Base-by-base conservation (phyloP, 2,329 filamentous ascomycete species). In the Pestalotiopsis sp. region DNA sequence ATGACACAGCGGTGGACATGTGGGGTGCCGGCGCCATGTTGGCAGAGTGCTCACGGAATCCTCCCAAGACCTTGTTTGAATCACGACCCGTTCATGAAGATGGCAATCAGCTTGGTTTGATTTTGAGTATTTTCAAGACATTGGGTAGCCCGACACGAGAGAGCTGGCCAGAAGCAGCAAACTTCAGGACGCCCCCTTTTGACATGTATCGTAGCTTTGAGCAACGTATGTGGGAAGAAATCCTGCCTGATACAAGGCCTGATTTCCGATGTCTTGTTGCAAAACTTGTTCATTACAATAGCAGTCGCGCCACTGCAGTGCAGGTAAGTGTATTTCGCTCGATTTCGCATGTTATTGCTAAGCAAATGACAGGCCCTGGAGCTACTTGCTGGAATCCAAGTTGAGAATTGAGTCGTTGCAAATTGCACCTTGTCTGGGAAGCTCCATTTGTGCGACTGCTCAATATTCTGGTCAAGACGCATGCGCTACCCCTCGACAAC, bases 81-180 rank as follows among this genome's bases (percentile, higher is more conserved):
- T 93, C 94, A 3, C 92, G 94, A 1, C 79, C 86, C 2, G 84
- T 83, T 0, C 84, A 88, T 69, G 93, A 97, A 74, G 87, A 98
- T 65, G 96, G 97, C 0, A 98, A 93, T 76, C 96, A 99, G 80
- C 85, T 99, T 52, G 93, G 93, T 0, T 84, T 99, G 65, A 95
- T 99, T 68, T 86, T 95, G 66, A 97, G 94, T 76, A 95, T 98
- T 45, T 98, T 99, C 82, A 91, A 93, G 80, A 97, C 92, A 0
- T 80, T 99, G 6, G 97, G 97, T 1, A 98, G 95, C 1, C 96
- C 96, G 0, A 92, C 92, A 59, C 80, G 85, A n/a, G 84, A 91
- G 66, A 89, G 84, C 0, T 99, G 96, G 96, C 96, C 96, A 2
- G 93, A 95, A 80, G 92, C 93, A 4, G 81, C 81, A 12, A 76